Conservation (phyloP, 2,329 filamentous ascomycete species). For the Trichoderma brevicompactum region DNA sequence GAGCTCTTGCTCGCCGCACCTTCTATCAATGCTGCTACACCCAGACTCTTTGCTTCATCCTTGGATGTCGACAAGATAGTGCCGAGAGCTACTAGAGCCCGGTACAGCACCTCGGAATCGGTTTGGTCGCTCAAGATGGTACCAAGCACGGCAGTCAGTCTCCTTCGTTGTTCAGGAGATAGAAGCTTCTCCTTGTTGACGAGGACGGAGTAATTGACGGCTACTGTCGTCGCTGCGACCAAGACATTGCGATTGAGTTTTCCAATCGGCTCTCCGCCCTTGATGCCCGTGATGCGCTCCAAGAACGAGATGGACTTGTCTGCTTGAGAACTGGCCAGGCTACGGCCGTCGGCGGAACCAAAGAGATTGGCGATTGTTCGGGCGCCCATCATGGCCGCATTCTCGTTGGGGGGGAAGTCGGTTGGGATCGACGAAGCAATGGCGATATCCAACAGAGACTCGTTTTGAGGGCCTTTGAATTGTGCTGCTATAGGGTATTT, state of each 20-base stretch:
- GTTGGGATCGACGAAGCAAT: constrained; percentile 48
- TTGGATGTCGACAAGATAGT: constrained; percentile 66
- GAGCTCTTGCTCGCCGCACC: constrained; percentile 49
- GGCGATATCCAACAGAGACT: constrained; percentile 63
- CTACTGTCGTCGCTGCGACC: constrained; percentile 79
- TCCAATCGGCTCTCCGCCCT: constrained; percentile 54
- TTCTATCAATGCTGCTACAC: constrained; percentile 48
- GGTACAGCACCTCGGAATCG: constrained; percentile 83
- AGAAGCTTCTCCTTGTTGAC: constrained; percentile 54
- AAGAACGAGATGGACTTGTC: constrained; percentile 66
- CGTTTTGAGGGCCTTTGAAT: constrained; percentile 55
- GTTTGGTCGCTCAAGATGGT: constrained; percentile 67
- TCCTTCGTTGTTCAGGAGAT: constrained; percentile 40
- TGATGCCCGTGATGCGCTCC: constrained; percentile 61
- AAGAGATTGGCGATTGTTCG: constrained; percentile 86
- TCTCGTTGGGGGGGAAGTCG: constrained; percentile 67
- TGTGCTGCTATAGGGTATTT: constrained; percentile 69
- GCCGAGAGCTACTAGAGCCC: constrained; percentile 79
- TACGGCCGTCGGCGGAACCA: constrained; percentile 70
- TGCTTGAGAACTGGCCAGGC: constrained; percentile 61
- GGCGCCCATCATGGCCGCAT: constrained; percentile 85
- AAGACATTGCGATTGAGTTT: constrained; percentile 75
- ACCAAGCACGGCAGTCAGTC: constrained; percentile 64
- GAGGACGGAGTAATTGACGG: constrained; percentile 83
- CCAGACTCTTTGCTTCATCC: constrained; percentile 49